Percentiles rank a stretch among this genome's conserved stretches.
These are phyloP conservation scores for Lasiodiplodia gonubiensis DNA, from an alignment of 2,329 filamentous ascomycete genomes.

Conservation along the genomic window DNA sequence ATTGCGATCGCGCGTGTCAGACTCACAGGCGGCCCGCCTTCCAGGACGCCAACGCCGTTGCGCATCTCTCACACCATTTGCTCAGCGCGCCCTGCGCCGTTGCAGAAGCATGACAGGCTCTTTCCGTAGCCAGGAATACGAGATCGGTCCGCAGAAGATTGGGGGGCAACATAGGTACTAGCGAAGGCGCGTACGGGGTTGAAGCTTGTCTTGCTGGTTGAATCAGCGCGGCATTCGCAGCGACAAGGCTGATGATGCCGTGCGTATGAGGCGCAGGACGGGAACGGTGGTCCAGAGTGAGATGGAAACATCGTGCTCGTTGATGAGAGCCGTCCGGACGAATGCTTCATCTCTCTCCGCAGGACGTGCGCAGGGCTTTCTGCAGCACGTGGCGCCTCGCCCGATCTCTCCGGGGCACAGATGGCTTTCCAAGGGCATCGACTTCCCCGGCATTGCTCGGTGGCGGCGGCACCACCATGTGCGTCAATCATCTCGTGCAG, in stretches of 20 bases:
- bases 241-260: background rate
- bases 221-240: background rate
- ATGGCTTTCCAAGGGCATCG: background rate
- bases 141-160: slow-evolving; percentile 17
- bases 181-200: slow-evolving; percentile 6
- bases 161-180: background rate
- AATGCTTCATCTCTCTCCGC: slow-evolving; percentile 19
- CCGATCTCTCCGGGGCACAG: background rate
- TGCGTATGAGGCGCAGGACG: background rate
- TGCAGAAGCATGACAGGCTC: background rate
- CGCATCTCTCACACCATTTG: slow-evolving; percentile 15
- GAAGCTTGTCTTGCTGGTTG: slow-evolving; percentile 5
- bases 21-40: background rate
- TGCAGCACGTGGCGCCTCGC: slow-evolving; percentile 13
- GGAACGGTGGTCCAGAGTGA: background rate
- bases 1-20: slow-evolving; percentile 21
- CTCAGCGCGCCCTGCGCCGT: slow-evolving; percentile 2
- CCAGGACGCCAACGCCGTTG: slow-evolving; percentile 7
- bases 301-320: slow-evolving; percentile 1
- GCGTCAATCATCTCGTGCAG: background rate
- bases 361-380: slow-evolving; percentile 13
- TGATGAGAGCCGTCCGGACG: background rate
- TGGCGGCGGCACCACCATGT: background rate
- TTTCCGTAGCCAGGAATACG: slow-evolving; percentile 4
- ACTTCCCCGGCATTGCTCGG: background rate